Percentiles rank a stretch among this genome's conserved stretches.
These are phyloP conservation scores for Prunus dulcis DNA, from an alignment of 306 rosid genomes.

Conservation along the genomic window DNA sequence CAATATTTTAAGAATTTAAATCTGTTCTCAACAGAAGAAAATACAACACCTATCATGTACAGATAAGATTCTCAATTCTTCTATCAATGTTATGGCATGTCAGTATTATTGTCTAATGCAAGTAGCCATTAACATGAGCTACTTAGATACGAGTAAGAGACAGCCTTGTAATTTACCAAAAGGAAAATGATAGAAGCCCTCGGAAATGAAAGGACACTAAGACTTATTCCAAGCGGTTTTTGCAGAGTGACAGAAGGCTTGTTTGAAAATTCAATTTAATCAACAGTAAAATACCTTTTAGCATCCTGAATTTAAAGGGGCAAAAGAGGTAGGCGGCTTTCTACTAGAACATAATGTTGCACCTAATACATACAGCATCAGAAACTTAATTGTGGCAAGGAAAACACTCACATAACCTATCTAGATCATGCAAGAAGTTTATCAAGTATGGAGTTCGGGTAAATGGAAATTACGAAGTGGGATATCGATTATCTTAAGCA, in stretches of 20 bases:
- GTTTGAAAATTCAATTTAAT: neutral
- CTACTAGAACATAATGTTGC: neutral
- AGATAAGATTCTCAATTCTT: neutral
- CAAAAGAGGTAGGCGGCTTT: neutral
- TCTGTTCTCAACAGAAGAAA: neutral
- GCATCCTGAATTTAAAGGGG: neutral
- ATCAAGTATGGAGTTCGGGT: neutral
- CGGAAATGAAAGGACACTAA: neutral
- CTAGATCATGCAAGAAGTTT: neutral
- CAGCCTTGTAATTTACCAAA: neutral
- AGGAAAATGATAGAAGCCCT: neutral
- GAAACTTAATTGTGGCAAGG: neutral
- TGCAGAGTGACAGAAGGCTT: neutral
- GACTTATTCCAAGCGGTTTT: neutral
- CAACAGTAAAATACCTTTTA: neutral
- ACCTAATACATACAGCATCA: neutral
- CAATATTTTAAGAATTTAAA: neutral
- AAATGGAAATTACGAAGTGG: neutral
- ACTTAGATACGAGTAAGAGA: neutral
- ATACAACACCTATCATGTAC: neutral
- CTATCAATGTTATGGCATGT: neutral
- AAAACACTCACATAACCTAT: neutral
- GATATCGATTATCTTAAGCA: neutral
- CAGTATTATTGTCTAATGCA: neutral
- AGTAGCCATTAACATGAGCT: neutral